Conservation (phyloP, 495 filamentous ascomycete genomes). For the Penicillium crystallinum region DNA sequence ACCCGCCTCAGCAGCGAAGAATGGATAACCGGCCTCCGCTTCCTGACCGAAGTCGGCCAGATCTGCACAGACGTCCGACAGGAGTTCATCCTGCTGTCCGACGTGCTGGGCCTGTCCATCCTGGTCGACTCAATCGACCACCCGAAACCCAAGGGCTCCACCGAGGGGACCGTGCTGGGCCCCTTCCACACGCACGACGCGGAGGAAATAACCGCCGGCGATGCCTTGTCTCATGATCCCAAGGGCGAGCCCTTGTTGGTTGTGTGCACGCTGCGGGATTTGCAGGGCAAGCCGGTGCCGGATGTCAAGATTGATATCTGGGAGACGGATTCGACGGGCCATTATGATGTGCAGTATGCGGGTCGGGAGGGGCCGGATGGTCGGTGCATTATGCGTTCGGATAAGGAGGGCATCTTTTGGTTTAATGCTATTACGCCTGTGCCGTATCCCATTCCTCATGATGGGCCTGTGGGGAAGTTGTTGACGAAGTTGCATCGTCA, state of each 20-base stretch:
- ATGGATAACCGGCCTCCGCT: slow-evolving; percentile 71
- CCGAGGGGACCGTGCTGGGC: slow-evolving; percentile 85
- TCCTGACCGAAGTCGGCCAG: slow-evolving; percentile 69
- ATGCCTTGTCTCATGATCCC: slow-evolving; percentile 64
- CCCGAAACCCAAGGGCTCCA: slow-evolving; percentile 69
- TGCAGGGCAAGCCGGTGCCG: slow-evolving; percentile 57
- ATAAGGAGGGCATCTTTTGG: slow-evolving; percentile 72
- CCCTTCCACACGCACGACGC: slow-evolving; percentile 95
- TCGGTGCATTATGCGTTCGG: slow-evolving; percentile 69
- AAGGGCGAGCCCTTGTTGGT: slow-evolving; percentile 60
- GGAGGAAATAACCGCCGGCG: slow-evolving; percentile 55
- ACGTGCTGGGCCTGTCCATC: slow-evolving; percentile 83
- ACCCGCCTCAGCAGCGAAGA: slow-evolving; percentile 72
- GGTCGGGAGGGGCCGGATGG: slow-evolving; percentile 69
- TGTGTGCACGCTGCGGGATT: slow-evolving; percentile 70
- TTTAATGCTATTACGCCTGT: slow-evolving; percentile 86
- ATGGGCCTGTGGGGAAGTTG: slow-evolving; percentile 82
- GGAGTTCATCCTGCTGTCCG: slow-evolving; percentile 94
- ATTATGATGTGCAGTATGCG: slow-evolving; percentile 85
- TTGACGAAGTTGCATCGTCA: slow-evolving; percentile 67
- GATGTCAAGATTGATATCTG: slow-evolving; percentile 84
- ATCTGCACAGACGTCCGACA: slow-evolving; percentile 68
- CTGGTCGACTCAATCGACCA: slow-evolving; percentile 90
- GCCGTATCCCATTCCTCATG: slow-evolving; percentile 82
- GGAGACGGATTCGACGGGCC: slow-evolving; percentile 84